Conservation (phyloP, 106 monocot species). For the Allium sativum region DNA sequence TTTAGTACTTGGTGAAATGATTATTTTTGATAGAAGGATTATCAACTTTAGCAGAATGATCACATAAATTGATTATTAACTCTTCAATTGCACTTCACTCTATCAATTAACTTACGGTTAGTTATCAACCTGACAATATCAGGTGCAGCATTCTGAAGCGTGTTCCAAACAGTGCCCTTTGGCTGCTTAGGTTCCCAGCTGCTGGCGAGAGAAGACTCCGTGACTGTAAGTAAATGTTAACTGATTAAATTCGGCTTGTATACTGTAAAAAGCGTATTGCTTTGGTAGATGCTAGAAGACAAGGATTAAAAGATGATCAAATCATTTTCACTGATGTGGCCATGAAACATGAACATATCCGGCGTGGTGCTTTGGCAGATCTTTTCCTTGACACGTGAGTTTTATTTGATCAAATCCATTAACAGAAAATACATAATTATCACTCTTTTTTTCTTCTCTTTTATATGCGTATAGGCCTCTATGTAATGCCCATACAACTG, state of each 20-base stretch:
- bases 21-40: neutral
- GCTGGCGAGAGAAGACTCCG: conserved; percentile 85
- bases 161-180: conserved; percentile 84
- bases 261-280: no score
- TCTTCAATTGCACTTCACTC: neutral
- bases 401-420: neutral
- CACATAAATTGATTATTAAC: neutral
- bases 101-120: neutral
- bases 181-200: conserved; percentile 90
- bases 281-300: conserved; percentile 63
- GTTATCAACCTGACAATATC: conserved; percentile 4
- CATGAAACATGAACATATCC: conserved; percentile 84
- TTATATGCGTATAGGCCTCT: conserved; percentile 38
- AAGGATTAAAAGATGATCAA: conserved; percentile 72
- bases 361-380: conserved; percentile 85
- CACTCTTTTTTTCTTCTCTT: neutral
- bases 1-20: conserved; percentile 68
- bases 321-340: conserved; percentile 97
- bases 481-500: conserved; percentile 97
- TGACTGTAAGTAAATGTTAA: conserved; percentile 40
- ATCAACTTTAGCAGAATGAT: no score
- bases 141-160: conserved; percentile 98
- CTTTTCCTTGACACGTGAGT: conserved; percentile 85
- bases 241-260: neutral
- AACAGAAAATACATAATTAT: neutral